Evolutionary conservation across 177 flowering plant species (phyloP), one percentile per base, ranked within the genome.

Genomic region (Vitis hybrid): DNA sequence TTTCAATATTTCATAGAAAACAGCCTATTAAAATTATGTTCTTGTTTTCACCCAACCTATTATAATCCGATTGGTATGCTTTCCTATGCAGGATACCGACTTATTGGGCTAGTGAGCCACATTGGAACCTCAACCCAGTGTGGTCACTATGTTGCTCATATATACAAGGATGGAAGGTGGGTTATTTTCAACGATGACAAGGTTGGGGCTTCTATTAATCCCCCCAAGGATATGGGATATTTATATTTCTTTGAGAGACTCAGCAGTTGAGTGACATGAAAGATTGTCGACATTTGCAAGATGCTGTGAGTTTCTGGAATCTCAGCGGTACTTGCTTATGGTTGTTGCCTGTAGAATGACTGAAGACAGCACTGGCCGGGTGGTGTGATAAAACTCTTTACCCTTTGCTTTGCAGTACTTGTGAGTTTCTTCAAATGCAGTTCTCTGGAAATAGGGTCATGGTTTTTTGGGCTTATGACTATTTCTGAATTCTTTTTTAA

Each of bases 61-160:
- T 56, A 56, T 33, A 13, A 21, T 29, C 51, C 9, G 50, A 4
- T 1, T 39, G 11, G 10, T 53, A n/a, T 11, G 21, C 52, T 58
- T n/a, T 11, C 19, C 67, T 71, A 9, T 77, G 75, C 93, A 96
- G 99, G 76, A 74, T 96, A 96, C 82, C 82, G 80, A 75, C 98
- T 96, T 21, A 80, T 92, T 49, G 99, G 97, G 65, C 64, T 96
- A 26, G 88, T 96, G 74, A 96, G 99, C 77, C 99, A 96, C 84
- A 96, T 93, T 16, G 99, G 99, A 65, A 94, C 97, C 50, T 96
- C 99, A 6, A 92, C 97, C 4, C 99, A 90, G 2, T 96, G 99
- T 39, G 99, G 99, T 5, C 99, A 96, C 75, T 96, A 96, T 65
- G 98, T 96, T 56, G 98, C 99, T 63, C 99, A 96, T 78, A 82